Evolutionary conservation across 1,284 basidiomycete genomes (phyloP), one percentile per base, ranked within the genome.

Genomic region (Sanghuangporus weigelae): DNA sequence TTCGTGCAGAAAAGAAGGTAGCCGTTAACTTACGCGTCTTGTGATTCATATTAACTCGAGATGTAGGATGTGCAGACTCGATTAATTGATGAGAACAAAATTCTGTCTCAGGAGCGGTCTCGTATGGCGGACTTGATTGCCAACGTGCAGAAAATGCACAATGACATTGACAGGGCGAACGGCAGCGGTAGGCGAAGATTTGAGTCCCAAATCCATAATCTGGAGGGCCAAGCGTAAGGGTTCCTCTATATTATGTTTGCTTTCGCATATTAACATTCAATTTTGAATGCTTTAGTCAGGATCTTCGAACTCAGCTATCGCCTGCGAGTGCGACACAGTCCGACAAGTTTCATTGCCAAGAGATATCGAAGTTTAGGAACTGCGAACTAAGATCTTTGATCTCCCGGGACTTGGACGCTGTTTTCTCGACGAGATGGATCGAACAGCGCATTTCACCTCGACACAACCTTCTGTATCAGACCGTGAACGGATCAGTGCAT

Each of bases 1-100:
- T 96, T 38, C 85, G 89, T 36, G 93, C 94, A 0, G 96, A 98
- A 80, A 95, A 93, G 79, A 90, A 89, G 70, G 90, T 95, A 1
- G 19, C n/a, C 35, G 36, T 11, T 11, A 44, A 6, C 42, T 44
- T n/a, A n/a, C 42, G 42, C 5, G 4, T 14, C 19, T 44, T n/a
- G 42, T 44, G 14, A 55, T 55, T 23, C 59, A 44, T 67, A 44
- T 31, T 48, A 59, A 60, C 62, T 60, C 36, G 44, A 19, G 1
- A 26, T 19, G 11, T 26, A 90, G 92, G 85, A 84, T 67, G 82
- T 90, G 16, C 91, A 96, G 81, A 72, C 71, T 48, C 86, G 94
- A 14, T 79, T 98, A 19, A 82, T 91, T 7, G 89, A 94, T 57
- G 95, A 98, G 75, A 95, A 96, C 74, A 86, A 85, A 70, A 82